Percentiles rank a stretch among this genome's conserved stretches.
These are phyloP conservation scores for Lepiota venenata DNA, from an alignment of 768 basidiomycete species.

Conservation along the genomic window DNA sequence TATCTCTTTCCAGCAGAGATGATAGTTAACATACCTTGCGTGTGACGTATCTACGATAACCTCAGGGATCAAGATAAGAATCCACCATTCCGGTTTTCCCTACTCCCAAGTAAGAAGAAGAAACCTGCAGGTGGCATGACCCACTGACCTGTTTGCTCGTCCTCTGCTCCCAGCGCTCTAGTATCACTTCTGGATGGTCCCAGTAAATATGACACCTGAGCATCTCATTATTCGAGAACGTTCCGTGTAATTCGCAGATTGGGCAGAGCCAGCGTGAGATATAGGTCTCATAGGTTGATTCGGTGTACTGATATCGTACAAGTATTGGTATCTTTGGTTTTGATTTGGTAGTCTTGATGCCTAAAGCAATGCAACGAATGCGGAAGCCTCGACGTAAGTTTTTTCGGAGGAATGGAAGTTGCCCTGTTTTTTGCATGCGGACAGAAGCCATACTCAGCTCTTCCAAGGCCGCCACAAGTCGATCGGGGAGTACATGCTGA, in stretches of 20 bases:
- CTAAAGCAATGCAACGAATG: conserved; percentile 11
- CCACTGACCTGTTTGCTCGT: conserved; percentile 5
- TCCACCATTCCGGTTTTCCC: conserved; percentile 11
- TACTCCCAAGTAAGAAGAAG: not conserved
- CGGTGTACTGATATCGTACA: conserved; percentile 9
- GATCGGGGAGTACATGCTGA: not conserved
- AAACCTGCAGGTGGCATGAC: no score
- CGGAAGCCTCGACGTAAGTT: conserved; percentile 15
- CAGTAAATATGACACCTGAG: conserved; percentile 12
- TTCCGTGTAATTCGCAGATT: conserved; percentile 14
- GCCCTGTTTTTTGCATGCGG: conserved; percentile 10
- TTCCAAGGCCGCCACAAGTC: conserved; percentile 7
- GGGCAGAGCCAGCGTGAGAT: conserved; percentile 14
- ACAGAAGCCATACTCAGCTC: not conserved
- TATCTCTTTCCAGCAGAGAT: not conserved
- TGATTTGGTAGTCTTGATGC: conserved; percentile 4
- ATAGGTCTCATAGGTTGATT: not conserved
- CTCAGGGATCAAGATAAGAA: conserved; percentile 6
- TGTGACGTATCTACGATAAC: not conserved
- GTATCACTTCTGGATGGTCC: conserved; percentile 14
- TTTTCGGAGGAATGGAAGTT: conserved; percentile 14
- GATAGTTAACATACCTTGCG: not conserved
- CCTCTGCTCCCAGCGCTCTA: conserved; percentile 14
- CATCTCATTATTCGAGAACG: conserved; percentile 11
- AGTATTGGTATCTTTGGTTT: not conserved